A percentile compares a stretch with the other conserved stretches of the same genome.
Conservation (phyloP, 2,329 filamentous ascomycete genomes). For the Pseudocercospora vitis region DNA sequence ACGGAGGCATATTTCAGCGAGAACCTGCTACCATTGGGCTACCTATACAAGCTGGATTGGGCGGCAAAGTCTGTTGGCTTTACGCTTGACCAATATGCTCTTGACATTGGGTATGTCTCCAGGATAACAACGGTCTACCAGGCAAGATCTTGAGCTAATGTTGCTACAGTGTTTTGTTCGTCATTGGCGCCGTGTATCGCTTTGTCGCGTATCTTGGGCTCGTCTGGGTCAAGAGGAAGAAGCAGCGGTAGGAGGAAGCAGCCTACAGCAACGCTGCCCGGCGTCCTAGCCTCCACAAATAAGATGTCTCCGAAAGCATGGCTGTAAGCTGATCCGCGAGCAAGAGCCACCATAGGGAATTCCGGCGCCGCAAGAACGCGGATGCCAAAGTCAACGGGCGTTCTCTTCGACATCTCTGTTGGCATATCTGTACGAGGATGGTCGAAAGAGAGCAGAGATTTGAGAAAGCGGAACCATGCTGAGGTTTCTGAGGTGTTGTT, state of each 20-base stretch:
- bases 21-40: constrained; percentile 51
- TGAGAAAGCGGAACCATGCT: neutral
- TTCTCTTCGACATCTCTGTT: neutral
- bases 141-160: too few relatives aligned
- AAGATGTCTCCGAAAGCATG: neutral
- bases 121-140: too few relatives aligned
- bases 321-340: neutral
- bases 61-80: constrained; percentile 50
- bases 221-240: constrained; percentile 29
- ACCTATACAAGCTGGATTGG: constrained; percentile 54
- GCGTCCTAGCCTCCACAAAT: too few relatives aligned
- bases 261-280: too few relatives aligned
- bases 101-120: constrained; percentile 42
- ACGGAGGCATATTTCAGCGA: constrained; percentile 58
- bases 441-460: neutral
- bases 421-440: too few relatives aligned
- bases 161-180: constrained; percentile 28
- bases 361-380: neutral
- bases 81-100: constrained; percentile 46
- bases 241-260: constrained; percentile 31
- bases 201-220: constrained; percentile 31
- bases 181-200: constrained; percentile 33
- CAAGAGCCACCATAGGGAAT: neutral
- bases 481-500: neutral
- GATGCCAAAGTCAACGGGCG: too few relatives aligned